These are phyloP conservation scores for Sclerotinia borealis DNA, from an alignment of 2,329 filamentous ascomycete genomes.

Conservation along the genomic window DNA sequence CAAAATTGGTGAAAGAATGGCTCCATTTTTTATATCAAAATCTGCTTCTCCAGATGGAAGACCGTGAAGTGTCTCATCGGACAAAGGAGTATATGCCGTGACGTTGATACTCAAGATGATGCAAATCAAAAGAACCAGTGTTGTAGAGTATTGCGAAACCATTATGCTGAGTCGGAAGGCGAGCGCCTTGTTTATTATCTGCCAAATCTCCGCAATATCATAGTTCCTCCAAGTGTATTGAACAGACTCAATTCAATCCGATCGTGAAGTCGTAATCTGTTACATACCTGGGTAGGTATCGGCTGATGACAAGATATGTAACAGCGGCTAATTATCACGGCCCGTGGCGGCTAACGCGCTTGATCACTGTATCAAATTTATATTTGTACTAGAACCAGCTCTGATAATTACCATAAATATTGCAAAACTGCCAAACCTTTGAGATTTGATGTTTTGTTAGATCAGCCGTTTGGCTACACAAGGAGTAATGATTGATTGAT, in stretches of 20 bases:
- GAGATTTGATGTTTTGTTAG: background rate
- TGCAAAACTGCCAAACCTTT: background rate
- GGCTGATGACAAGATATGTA: background rate
- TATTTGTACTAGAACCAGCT: background rate
- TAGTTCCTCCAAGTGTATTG: conserved; percentile 15
- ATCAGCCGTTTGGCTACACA: background rate
- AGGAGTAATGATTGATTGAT: conserved; percentile 1
- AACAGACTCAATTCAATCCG: background rate
- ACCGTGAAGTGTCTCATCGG: conserved; percentile 64
- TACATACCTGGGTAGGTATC: background rate
- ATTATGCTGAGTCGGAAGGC: conserved; percentile 20
- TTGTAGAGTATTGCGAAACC: conserved; percentile 14
- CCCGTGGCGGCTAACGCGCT: conserved; percentile 1
- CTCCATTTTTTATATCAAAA: conserved; percentile 72
- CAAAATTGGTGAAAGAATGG: conserved; percentile 79
- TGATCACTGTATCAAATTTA: background rate
- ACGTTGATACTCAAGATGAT: conserved; percentile 17
- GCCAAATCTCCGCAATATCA: conserved; percentile 20
- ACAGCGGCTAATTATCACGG: background rate
- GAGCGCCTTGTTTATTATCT: conserved; percentile 19
- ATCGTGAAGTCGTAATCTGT: conserved; percentile 8
- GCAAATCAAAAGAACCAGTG: conserved; percentile 18
- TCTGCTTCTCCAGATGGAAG: conserved; percentile 68
- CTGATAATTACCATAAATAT: background rate
- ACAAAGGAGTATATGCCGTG: conserved; percentile 44